These are phyloP conservation scores for Cercospora sesami DNA, from an alignment of 2,329 filamentous ascomycete species.

Conservation along the genomic window DNA sequence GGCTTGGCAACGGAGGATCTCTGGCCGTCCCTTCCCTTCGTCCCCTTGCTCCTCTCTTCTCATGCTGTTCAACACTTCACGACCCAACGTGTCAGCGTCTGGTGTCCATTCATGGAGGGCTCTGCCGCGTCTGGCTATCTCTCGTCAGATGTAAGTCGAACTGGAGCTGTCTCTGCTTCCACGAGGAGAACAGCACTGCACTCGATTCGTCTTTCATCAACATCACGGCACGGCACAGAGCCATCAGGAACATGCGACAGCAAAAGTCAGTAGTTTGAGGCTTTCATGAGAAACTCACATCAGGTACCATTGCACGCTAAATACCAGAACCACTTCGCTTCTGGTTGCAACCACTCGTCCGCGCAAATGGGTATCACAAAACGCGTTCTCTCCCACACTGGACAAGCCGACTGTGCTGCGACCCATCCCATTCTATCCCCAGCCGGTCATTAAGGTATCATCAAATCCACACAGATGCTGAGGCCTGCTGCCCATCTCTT, in stretches of 20 bases:
- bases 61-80: not conserved
- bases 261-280: not conserved
- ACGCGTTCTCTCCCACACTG: not conserved
- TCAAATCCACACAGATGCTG: not conserved
- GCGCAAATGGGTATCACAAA: slow-evolving; percentile 6
- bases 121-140: not conserved
- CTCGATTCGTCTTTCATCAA: not conserved
- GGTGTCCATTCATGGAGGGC: not conserved
- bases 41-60: not conserved
- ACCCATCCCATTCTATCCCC: not conserved
- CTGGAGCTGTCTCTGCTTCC: not conserved
- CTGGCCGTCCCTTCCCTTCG: not conserved
- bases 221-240: not conserved
- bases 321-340: not conserved
- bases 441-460: not conserved
- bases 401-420: slow-evolving; percentile 1
- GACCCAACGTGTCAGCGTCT: not conserved
- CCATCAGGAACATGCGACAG: not conserved
- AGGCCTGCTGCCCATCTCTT: not conserved
- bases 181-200: not conserved
- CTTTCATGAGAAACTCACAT: not conserved
- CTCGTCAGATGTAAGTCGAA: not conserved
- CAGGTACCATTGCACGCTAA: not conserved
- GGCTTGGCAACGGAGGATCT: not conserved
- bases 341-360: not conserved